Evolutionary conservation across 2,329 filamentous ascomycete genomes (phyloP).

Genomic region (Cladosporium halotolerans): DNA sequence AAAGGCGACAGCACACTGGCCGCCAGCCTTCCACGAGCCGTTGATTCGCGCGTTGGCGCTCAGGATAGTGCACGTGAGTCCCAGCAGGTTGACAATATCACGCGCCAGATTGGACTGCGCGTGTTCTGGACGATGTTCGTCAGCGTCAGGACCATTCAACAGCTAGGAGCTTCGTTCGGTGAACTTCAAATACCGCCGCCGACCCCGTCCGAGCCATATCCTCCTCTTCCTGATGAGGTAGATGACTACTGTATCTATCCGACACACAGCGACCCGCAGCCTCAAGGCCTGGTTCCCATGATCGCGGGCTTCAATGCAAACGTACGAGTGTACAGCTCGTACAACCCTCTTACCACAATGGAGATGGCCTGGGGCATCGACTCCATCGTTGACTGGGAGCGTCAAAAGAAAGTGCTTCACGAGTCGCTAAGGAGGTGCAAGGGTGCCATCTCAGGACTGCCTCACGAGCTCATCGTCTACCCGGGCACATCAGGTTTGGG

Average conservation of each 20-base stretch:
- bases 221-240: slow-evolving; percentile 71
- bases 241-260: slow-evolving; percentile 77
- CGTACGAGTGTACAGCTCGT: slow-evolving; percentile 71
- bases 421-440: slow-evolving; percentile 67
- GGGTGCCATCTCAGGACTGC: slow-evolving; percentile 59
- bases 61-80: slow-evolving; percentile 28
- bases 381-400: slow-evolving; percentile 66
- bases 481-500: slow-evolving; percentile 36
- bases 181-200: slow-evolving; percentile 71
- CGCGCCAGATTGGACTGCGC: slow-evolving; percentile 49
- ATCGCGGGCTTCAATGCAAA: slow-evolving; percentile 77
- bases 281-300: slow-evolving; percentile 60
- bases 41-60: slow-evolving; percentile 32
- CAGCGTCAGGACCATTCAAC: slow-evolving; percentile 64
- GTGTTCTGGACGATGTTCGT: slow-evolving; percentile 79
- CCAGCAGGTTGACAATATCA: slow-evolving; percentile 41
- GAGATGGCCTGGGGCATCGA: slow-evolving; percentile 78
- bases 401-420: slow-evolving; percentile 67
- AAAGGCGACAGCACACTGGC: slow-evolving; percentile 44
- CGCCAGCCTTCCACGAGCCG: slow-evolving; percentile 26
- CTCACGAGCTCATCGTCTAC: slow-evolving; percentile 59
- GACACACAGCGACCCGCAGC: slow-evolving; percentile 64
- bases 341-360: slow-evolving; percentile 70
- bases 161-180: slow-evolving; percentile 64
- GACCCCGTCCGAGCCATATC: slow-evolving; percentile 69